Conservation (phyloP, 441 rosid species). For the Mallotus japonicus region DNA sequence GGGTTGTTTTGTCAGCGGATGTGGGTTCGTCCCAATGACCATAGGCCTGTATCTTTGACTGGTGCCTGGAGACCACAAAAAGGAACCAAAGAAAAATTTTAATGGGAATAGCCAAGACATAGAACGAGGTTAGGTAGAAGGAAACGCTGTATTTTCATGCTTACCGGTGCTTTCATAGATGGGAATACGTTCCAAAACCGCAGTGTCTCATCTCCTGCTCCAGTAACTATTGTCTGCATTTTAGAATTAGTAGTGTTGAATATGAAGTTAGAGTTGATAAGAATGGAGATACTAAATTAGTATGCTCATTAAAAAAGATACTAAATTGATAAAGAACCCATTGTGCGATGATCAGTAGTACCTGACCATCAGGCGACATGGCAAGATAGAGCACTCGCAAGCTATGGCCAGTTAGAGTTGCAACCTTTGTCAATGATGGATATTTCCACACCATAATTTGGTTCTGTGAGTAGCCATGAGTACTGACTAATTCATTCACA, state of each 20-base stretch:
- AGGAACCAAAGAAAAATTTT: not conserved
- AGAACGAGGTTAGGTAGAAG: not conserved
- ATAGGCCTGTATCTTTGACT: constrained; percentile 83
- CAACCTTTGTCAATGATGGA: constrained; percentile 89
- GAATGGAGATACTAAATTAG: too few species aligned
- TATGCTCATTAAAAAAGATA: too few species aligned
- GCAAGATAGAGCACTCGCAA: constrained; percentile 91
- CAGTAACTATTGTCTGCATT: constrained; percentile 82
- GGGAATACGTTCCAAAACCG: constrained; percentile 98
- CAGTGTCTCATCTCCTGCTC: constrained; percentile 97
- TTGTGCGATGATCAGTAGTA: constrained; percentile 17
- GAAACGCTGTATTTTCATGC: constrained; percentile 2
- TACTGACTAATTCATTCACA: constrained; percentile 94
- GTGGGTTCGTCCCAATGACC: constrained; percentile 89
- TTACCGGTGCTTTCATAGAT: constrained; percentile 69
- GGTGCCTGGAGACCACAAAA: constrained; percentile 51
- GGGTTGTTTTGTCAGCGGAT: constrained; percentile 46
- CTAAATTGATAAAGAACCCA: too few species aligned
- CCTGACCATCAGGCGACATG: constrained; percentile 95
- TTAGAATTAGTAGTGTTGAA: too few species aligned
- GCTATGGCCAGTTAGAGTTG: constrained; percentile 89
- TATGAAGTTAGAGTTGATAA: too few species aligned
- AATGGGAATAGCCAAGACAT: not conserved
- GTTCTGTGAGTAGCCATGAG: constrained; percentile 97
- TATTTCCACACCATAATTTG: constrained; percentile 99